These are phyloP conservation scores for Neofusicoccum cordaticola DNA, from an alignment of 2,329 filamentous ascomycete species.

Conservation along the genomic window DNA sequence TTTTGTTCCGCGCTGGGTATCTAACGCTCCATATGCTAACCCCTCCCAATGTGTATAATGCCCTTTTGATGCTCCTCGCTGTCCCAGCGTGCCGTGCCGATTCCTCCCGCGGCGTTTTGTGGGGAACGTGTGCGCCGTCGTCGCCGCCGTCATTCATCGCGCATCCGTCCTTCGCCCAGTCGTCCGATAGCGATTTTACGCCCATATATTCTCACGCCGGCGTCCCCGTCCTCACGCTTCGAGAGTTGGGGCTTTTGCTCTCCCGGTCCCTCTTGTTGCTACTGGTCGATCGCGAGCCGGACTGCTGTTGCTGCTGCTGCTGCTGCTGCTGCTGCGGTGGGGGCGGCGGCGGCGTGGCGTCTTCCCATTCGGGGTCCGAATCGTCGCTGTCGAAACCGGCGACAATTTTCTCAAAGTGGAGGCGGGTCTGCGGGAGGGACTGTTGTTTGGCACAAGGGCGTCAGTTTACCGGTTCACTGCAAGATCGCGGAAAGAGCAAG, in stretches of 20 bases:
- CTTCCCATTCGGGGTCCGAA: slow-evolving; percentile 17
- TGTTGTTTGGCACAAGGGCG: slow-evolving; percentile 18
- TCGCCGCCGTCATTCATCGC: too few relatives aligned
- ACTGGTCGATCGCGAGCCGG: neutral
- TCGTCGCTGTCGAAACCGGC: slow-evolving; percentile 24
- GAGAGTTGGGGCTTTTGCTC: neutral
- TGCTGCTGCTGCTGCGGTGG: neutral
- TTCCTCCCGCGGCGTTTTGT: too few relatives aligned
- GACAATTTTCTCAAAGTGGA: slow-evolving; percentile 31
- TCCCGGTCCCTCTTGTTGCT: slow-evolving; percentile 3
- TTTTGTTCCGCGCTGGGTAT: neutral
- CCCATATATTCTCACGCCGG: neutral
- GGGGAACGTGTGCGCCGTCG: too few relatives aligned
- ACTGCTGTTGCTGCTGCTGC: neutral
- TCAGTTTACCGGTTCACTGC: neutral
- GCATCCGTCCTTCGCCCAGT: too few relatives aligned
- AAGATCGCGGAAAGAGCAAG: neutral
- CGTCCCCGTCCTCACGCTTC: neutral
- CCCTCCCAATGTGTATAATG: neutral
- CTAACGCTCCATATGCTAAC: neutral
- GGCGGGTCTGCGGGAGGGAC: slow-evolving; percentile 30
- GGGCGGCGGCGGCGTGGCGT: slow-evolving; percentile 5
- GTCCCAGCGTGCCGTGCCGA: too few relatives aligned
- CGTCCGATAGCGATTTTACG: too few relatives aligned
- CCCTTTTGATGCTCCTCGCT: neutral